A percentile compares a stretch with the other conserved stretches of the same genome.
These are phyloP conservation scores for Condylostoma magnum DNA, from an alignment of 169 alveolate genomes.

Conservation along the genomic window DNA sequence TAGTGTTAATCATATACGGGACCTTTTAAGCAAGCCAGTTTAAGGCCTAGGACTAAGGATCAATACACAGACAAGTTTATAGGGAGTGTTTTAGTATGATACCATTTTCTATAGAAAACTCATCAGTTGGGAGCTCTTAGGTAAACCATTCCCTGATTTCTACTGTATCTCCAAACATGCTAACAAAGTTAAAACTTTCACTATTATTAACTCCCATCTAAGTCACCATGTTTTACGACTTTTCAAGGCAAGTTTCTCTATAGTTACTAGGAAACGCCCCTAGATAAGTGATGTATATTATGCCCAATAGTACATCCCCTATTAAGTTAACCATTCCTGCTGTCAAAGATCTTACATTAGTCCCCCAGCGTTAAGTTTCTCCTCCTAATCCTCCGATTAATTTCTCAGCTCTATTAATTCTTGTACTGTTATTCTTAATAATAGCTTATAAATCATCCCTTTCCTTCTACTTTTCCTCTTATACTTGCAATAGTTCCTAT, in stretches of 20 bases:
- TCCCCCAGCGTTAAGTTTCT: slow-evolving; percentile 86
- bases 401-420: slow-evolving; percentile 83
- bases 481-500: slow-evolving; percentile 77
- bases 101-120: slow-evolving; percentile 82
- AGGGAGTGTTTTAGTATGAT: slow-evolving; percentile 72
- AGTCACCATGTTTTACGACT: slow-evolving; percentile 3
- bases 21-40: slow-evolving; percentile 60
- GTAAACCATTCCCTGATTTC: slow-evolving; percentile 76
- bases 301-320: slow-evolving; percentile 77
- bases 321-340: slow-evolving; percentile 48
- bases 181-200: slow-evolving; percentile 45
- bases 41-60: slow-evolving; percentile 81
- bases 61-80: slow-evolving; percentile 84
- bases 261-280: slow-evolving; percentile 78
- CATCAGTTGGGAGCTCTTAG: slow-evolving; percentile 56
- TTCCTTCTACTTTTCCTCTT: slow-evolving; percentile 80
- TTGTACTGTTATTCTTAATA: slow-evolving; percentile 57
- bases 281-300: slow-evolving; percentile 75
- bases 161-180: slow-evolving; percentile 73
- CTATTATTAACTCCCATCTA: slow-evolving; percentile 54
- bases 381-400: slow-evolving; percentile 79
- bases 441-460: slow-evolving; percentile 80
- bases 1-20: slow-evolving; percentile 40
- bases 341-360: slow-evolving; percentile 56
- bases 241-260: slow-evolving; percentile 37